Evolutionary conservation across 2,329 filamentous ascomycete genomes (phyloP).

Genomic region (Podosphaera xanthii): DNA sequence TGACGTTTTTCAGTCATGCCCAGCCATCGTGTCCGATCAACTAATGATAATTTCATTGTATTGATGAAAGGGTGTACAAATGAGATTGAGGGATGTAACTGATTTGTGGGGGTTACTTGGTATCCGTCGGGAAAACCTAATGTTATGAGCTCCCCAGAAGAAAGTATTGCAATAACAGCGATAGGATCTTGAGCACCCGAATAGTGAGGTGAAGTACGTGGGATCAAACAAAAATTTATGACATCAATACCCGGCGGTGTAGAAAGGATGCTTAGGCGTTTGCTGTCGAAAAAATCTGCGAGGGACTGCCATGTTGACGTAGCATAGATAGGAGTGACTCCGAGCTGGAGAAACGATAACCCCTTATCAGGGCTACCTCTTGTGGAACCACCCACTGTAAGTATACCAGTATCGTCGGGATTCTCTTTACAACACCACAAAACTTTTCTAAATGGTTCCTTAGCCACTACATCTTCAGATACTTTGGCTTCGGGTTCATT

Average conservation of each 20-base stretch:
- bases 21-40: constrained; percentile 68
- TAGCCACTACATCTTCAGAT: constrained; percentile 29
- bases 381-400: constrained; percentile 63
- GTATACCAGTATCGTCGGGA: constrained; percentile 72
- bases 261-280: constrained; percentile 44
- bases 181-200: constrained; percentile 76
- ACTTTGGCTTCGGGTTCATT: constrained; percentile 33
- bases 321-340: constrained; percentile 68
- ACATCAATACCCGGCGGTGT: constrained; percentile 60
- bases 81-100: constrained; percentile 67
- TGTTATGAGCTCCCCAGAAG: constrained; percentile 73
- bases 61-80: constrained; percentile 81
- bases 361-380: constrained; percentile 47
- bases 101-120: constrained; percentile 77
- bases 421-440: constrained; percentile 90
- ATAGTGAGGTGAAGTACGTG: constrained; percentile 65
- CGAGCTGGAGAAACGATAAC: constrained; percentile 74
- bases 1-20: constrained; percentile 69
- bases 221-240: constrained; percentile 61
- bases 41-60: constrained; percentile 43
- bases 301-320: constrained; percentile 79
- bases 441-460: constrained; percentile 56
- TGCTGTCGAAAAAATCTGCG: constrained; percentile 57
- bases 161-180: constrained; percentile 54
- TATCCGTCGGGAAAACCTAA: constrained; percentile 83